Conservation (phyloP, 805 yeast genomes). For the Pichia cabralensis region DNA sequence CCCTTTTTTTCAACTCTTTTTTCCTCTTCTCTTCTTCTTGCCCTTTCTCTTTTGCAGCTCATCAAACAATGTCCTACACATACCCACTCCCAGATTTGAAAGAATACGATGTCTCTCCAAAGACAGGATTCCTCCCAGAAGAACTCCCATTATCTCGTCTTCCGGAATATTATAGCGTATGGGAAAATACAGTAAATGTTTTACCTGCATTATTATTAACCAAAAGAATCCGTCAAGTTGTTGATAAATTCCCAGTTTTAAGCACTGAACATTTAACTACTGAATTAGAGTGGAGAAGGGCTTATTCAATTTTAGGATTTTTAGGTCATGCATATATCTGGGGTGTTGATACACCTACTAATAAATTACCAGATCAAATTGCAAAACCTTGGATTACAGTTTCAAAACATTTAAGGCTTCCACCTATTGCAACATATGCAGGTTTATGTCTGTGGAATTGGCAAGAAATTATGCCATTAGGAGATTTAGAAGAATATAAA, state of each 20-base stretch:
- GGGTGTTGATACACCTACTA: slow-evolving; percentile 58
- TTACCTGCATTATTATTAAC: slow-evolving; percentile 70
- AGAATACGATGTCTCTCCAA: slow-evolving; percentile 61
- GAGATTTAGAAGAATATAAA: slow-evolving; percentile 15
- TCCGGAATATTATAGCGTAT: slow-evolving; percentile 52
- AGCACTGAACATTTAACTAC: slow-evolving; percentile 34
- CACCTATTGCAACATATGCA: slow-evolving; percentile 85
- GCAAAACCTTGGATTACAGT: slow-evolving; percentile 62
- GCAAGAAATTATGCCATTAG: slow-evolving; percentile 44
- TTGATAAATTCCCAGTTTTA: slow-evolving; percentile 58
- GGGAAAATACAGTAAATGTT: slow-evolving; percentile 63
- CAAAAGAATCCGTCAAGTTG: slow-evolving; percentile 44
- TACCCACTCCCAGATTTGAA: slow-evolving; percentile 38
- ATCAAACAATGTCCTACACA: slow-evolving; percentile 16
- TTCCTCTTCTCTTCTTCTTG: not conserved
- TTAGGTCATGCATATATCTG: slow-evolving; percentile 85
- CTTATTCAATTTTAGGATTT: slow-evolving; percentile 71
- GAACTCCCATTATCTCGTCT: slow-evolving; percentile 50
- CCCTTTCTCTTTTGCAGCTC: not conserved
- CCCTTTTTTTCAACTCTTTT: not conserved
- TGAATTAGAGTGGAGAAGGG: slow-evolving; percentile 58
- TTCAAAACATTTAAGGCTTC: slow-evolving; percentile 54
- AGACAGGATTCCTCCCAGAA: slow-evolving; percentile 73
- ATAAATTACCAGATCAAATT: slow-evolving; percentile 54
- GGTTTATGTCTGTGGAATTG: slow-evolving; percentile 86